Evolutionary conservation across 345 rosid species (phyloP), one percentile per base, ranked within the genome.

Genomic region (Linum trigynum): DNA sequence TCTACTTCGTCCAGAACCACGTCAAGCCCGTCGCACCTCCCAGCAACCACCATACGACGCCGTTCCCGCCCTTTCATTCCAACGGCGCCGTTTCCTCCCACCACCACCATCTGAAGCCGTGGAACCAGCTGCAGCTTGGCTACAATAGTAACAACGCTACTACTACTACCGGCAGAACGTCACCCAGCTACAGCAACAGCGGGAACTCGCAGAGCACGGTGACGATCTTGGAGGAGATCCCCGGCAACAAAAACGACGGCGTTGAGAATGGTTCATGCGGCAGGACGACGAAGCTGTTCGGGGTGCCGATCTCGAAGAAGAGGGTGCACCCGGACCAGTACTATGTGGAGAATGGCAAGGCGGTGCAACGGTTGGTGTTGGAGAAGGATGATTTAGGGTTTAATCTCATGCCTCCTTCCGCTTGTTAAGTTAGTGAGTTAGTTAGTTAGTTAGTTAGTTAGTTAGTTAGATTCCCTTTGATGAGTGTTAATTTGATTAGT

Each of bases 371-470:
- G 59, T 79, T 91, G 72, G 79, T 84, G 65, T 71, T 82, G 79
- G 96, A 86, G n/a, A 86, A 91, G 43, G 83, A 86, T 67, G 97
- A 91, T 67, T 79, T 88, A 75, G 86, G 85, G 65, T 78, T 91
- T 77, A 86, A 88, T 79, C 88, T 91, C 55, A 86, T 86, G 96
- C 84, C 90, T 67, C 76, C 95, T 62, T 84, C 95, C 38, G 60
- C 85, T 70, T 74, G 81, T 74, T 82, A 82, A 73, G 14, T 48
- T 48, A 15, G n/a, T 11, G 1, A 48, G 12, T 2, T 48, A 15
- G 12, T 48, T 48, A 48, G 8, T 42, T 42, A 42, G 8, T 42
- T 48, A 48, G 12, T 48, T 48, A 48, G 32, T 48, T 48, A 48
- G 53, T 10, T 23, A 23, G 32, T 23, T 23, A 23, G 32, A 23